Conservation (phyloP, 2,329 filamentous ascomycete genomes). For the Malbranchea zuffiana region DNA sequence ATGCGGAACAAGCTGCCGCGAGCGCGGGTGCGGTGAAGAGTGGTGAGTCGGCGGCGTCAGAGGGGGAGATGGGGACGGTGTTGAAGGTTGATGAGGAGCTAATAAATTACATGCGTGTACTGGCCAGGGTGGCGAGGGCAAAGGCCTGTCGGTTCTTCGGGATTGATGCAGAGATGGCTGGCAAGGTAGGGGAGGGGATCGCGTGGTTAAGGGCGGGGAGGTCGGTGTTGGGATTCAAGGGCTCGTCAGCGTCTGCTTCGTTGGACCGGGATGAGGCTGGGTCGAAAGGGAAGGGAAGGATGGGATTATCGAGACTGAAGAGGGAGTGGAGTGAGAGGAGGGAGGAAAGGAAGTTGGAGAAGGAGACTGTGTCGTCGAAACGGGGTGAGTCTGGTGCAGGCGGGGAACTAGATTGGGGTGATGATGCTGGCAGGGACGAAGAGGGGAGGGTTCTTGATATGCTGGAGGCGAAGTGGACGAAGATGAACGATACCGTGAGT, state of each 20-base stretch:
- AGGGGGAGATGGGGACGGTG: slow-evolving; percentile 17
- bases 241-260: slow-evolving; percentile 28
- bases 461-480: slow-evolving; percentile 79
- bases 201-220: slow-evolving; percentile 75
- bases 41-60: slow-evolving; percentile 6
- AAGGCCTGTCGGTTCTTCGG: slow-evolving; percentile 85
- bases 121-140: slow-evolving; percentile 63
- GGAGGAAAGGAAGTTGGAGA: slow-evolving; percentile 70
- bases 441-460: slow-evolving; percentile 78
- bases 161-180: slow-evolving; percentile 74
- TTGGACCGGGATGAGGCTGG: slow-evolving; percentile 31
- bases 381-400: slow-evolving; percentile 22
- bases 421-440: slow-evolving; percentile 73
- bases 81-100: slow-evolving; percentile 55
- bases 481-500: slow-evolving; percentile 80
- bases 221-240: slow-evolving; percentile 56
- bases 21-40: slow-evolving; percentile 34
- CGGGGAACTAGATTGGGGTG: slow-evolving; percentile 42
- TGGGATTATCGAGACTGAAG: slow-evolving; percentile 46
- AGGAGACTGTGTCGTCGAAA: slow-evolving; percentile 37
- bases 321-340: slow-evolving; percentile 65
- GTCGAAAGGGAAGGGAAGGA: slow-evolving; percentile 20
- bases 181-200: slow-evolving; percentile 71
- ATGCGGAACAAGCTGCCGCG: slow-evolving; percentile 61
- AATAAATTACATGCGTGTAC: slow-evolving; percentile 61